Conservation (phyloP, 495 filamentous ascomycete genomes). For the Neurospora tetrasperma region DNA sequence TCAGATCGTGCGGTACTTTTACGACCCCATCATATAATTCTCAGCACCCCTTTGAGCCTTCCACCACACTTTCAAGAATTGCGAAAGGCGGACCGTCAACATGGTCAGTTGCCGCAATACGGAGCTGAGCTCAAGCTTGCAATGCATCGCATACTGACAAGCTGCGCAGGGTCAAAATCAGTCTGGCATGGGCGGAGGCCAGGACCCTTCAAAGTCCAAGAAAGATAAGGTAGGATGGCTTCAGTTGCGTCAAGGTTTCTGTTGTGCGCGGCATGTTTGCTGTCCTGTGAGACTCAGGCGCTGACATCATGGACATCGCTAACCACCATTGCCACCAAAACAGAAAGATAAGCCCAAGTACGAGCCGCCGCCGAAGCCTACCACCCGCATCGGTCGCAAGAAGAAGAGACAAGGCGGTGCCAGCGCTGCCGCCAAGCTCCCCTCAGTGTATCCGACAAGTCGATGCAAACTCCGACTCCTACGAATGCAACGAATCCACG, state of each 20-base stretch:
- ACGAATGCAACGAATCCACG: constrained; percentile 96
- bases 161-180: constrained; percentile 70
- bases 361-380: constrained; percentile 93
- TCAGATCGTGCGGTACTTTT: background rate
- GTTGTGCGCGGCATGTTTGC: background rate
- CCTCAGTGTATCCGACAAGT: constrained; percentile 85
- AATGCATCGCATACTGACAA: constrained; percentile 12
- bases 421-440: constrained; percentile 88
- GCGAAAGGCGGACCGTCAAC: constrained; percentile 2
- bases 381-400: constrained; percentile 94
- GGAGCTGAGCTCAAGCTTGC: background rate
- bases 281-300: background rate
- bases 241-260: constrained; percentile 1
- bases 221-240: constrained; percentile 76
- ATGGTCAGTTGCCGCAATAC: constrained; percentile 17
- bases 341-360: constrained; percentile 99
- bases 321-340: constrained; percentile 13
- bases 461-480: constrained; percentile 95
- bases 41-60: background rate
- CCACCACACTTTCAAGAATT: background rate
- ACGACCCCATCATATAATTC: background rate
- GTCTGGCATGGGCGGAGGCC: constrained; percentile 70
- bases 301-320: constrained; percentile 6
- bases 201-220: constrained; percentile 63
- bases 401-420: constrained; percentile 90